phyloP scores from a whole-genome alignment of 192 early-diverging fungal genomes.

The Entomortierella lignicola region DNA sequence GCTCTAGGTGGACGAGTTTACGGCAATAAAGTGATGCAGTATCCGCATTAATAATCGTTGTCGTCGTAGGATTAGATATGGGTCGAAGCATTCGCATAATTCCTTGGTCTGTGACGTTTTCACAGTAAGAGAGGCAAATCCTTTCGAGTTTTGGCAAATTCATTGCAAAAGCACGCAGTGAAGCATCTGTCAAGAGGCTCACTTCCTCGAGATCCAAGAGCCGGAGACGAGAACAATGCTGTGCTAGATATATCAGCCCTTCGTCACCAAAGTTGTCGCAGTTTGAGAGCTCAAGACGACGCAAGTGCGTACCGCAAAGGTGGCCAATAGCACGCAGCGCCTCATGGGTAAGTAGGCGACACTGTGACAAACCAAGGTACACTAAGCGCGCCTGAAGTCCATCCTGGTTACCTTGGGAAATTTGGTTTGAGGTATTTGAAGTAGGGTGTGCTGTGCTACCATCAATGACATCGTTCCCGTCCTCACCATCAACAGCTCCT shows the following conservation, averaged over 20 bases:
- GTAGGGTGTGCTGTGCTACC: neutral
- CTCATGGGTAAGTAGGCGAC: conserved; percentile 50
- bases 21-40: conserved; percentile 27
- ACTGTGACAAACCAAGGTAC: conserved; percentile 59
- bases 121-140: conserved; percentile 43
- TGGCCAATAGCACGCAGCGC: conserved; percentile 48
- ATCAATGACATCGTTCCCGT: neutral
- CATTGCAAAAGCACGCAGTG: conserved; percentile 55
- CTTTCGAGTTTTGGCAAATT: conserved; percentile 34
- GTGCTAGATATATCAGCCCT: conserved; percentile 48
- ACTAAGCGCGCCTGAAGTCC: conserved; percentile 39
- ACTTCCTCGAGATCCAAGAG: conserved; percentile 44
- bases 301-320: conserved; percentile 36
- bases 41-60: conserved; percentile 5
- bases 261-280: conserved; percentile 57
- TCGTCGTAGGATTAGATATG: conserved; percentile 33
- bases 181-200: conserved; percentile 31
- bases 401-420: conserved; percentile 3
- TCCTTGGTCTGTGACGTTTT: conserved; percentile 50
- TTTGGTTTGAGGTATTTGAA: neutral
- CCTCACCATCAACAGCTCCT: conserved; percentile 14
- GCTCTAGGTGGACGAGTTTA: conserved; percentile 52
- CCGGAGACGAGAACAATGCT: conserved; percentile 21
- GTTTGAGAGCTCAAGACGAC: conserved; percentile 62
- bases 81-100: conserved; percentile 35